Evolutionary conservation across 1,139 yeast genomes (phyloP), one percentile per base, ranked within the genome.

Genomic region (Candida mesenterica): DNA sequence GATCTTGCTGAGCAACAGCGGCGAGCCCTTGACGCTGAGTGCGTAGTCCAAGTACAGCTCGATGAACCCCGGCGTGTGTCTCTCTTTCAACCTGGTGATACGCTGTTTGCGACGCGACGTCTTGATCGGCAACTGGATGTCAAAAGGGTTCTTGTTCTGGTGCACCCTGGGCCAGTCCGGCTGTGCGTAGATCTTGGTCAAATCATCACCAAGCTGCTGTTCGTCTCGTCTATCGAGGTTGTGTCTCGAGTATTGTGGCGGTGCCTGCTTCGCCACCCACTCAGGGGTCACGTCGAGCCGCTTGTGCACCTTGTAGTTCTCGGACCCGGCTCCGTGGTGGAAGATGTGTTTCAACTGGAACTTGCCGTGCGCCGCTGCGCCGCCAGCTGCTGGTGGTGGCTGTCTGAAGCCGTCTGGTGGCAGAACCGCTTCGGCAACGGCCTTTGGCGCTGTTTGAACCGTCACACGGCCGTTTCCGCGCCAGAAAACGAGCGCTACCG

Each of bases 21-120:
- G 71, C 17, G 77, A 72, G 4, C 76, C 72, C 31, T 59, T 62
- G 10, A 66, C 62, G 1, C 49, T 41, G 32, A 77, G 53, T 1
- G 88, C 82, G 52, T 74, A 82, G 16, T 72, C 68, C 36, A 85
- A 56, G 50, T 82, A 84, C 2, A 82, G 69, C 48, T 84, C 90
- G 35, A 86, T 64, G 46, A 72, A 75, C 28, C 73, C 78, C 0
- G 90, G 89, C 25, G 72, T 65, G 46, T 68, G 68, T 28, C 94
- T 67, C 34, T 81, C 72, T 15, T 59, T 61, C 41, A 86, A 55
- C 40, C 95, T 61, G 19, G 62, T 65, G 22, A 78, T 66, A 16
- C 48, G 49, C 12, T 53, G 52, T 33, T 46, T 40, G 5, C 42
- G 12, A 5, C 32, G 19, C 4, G 55, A 28, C 16, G 48, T 40